A percentile compares a stretch with the other conserved stretches of the same genome.
Evolutionary conservation across 2,329 filamentous ascomycete species (phyloP).

Genomic region (Arthrobotrys sphaeroides): DNA sequence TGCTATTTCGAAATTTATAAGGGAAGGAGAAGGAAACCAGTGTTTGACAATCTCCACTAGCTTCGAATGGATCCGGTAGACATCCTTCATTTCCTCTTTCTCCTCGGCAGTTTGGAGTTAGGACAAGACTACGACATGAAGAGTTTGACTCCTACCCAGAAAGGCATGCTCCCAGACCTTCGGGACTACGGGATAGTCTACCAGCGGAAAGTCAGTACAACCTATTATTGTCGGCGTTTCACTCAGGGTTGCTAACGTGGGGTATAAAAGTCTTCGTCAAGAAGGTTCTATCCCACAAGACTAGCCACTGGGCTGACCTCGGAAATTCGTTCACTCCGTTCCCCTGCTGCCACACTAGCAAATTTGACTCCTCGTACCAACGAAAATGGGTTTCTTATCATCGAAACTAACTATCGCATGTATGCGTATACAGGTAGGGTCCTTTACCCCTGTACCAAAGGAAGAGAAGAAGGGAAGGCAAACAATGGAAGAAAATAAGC

Average conservation of each 20-base stretch:
- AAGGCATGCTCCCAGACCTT: constrained; percentile 88
- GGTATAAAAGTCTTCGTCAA: constrained; percentile 58
- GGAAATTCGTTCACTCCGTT: constrained; percentile 75
- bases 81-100: constrained; percentile 94
- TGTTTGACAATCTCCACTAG: constrained; percentile 58
- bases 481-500: too few species aligned
- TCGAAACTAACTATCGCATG: constrained; percentile 97
- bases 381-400: constrained; percentile 83
- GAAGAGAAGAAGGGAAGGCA: too few species aligned
- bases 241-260: background rate
- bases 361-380: constrained; percentile 68
- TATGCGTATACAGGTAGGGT: constrained; percentile 83
- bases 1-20: too few species aligned
- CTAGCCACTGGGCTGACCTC: constrained; percentile 91
- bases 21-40: too few species aligned
- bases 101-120: constrained; percentile 90
- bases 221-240: background rate
- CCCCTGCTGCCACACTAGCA: constrained; percentile 73
- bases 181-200: constrained; percentile 94
- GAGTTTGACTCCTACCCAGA: constrained; percentile 81
- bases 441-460: too few species aligned
- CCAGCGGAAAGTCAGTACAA: constrained; percentile 54
- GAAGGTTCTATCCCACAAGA: constrained; percentile 84
- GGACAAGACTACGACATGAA: constrained; percentile 89
- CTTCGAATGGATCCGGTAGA: constrained; percentile 86